phyloP scores from a whole-genome alignment of 1,284 basidiomycete genomes.

The Xanthoconium separans region DNA sequence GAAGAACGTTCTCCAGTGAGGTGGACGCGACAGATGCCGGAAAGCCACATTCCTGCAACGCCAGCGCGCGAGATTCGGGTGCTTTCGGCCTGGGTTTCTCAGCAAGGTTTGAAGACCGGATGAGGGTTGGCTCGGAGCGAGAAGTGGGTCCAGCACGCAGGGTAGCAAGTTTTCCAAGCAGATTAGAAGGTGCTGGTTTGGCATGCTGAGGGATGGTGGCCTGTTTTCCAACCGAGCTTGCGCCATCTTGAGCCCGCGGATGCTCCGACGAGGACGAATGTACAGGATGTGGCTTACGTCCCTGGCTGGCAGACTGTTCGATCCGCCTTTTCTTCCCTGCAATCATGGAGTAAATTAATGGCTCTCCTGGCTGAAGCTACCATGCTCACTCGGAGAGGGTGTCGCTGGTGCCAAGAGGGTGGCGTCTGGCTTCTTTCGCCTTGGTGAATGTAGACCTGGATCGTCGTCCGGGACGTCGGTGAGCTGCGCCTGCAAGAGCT shows the following conservation, averaged over 20 bases:
- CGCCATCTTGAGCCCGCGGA: conserved; percentile 13
- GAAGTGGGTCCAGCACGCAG: conserved; percentile 20
- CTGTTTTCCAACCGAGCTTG: conserved; percentile 4
- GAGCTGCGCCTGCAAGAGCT: conserved; percentile 43
- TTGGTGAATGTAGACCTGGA: conserved; percentile 40
- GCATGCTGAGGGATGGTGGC: conserved; percentile 10
- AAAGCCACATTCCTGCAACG: conserved; percentile 9
- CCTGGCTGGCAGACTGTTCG: conserved; percentile 15
- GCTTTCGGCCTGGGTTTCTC: conserved; percentile 16
- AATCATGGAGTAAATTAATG: conserved; percentile 11
- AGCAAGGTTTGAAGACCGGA: conserved; percentile 26
- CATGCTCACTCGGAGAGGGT: conserved; percentile 65
- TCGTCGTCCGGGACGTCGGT: conserved; percentile 29
- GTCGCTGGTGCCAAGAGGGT: conserved; percentile 59
- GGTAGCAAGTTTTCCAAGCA: conserved; percentile 28
- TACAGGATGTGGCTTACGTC: conserved; percentile 19
- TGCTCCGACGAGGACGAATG: conserved; percentile 10
- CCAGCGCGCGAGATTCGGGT: conserved; percentile 3
- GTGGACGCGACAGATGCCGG: conserved; percentile 18
- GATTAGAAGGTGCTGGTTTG: conserved; percentile 29
- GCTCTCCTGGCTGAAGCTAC: conserved; percentile 3
- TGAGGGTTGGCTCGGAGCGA: conserved; percentile 14
- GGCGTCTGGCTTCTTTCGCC: conserved; percentile 45
- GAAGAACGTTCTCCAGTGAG: conserved; percentile 18
- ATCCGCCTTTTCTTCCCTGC: conserved; percentile 51